Evolutionary conservation across 257 asterid genomes (phyloP), one percentile per base, ranked within the genome.

Genomic region (Nemophila menziesii): DNA sequence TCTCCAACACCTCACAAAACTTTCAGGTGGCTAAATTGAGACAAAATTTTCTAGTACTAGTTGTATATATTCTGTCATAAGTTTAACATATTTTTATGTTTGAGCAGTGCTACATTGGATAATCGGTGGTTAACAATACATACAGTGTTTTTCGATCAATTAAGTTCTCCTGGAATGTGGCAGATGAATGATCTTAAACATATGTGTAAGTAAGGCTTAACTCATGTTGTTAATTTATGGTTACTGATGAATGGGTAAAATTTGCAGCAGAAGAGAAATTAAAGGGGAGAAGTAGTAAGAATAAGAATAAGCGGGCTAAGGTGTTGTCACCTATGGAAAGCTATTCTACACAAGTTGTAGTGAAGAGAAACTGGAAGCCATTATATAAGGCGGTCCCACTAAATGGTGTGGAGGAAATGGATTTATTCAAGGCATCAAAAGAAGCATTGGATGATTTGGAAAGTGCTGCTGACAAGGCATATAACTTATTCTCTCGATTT

Each of bases 111-210:
- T 69, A 55, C 57, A 33, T 49, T 60, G 53, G 64, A 65, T 49
- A 56, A 43, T 22, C 89, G 68, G 56, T 78, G 89, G 89, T 52
- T 58, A 52, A 71, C 80, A 42, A 74, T 71, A 41, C 80, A 78
- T 52, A 78, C 89, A 19, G 83, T 78, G 39, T 74, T 80, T 51
- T 57, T 71, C 66, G 89, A 71, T 53, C 45, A 67, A 39, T 45
- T 61, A 27, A 70, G 57, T 61, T 56, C 84, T 37, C 84, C 84
- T 1, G 39, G 59, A 39, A 58, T 57, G 57, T 51, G 68, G 54
- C 62, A 60, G 23, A 46, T 58, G 66, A 64, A 72, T 66, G 65
- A 68, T 53, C 43, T 62, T 52, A 63, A 57, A 22, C 40, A 45
- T 52, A 39, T 36, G 62, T 49, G 81, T 64, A 60, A 55, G 49